Evolutionary conservation across 1,139 yeast species (phyloP), one percentile per base, ranked within the genome.

Genomic region (Barnettozyma hawaiiensis): DNA sequence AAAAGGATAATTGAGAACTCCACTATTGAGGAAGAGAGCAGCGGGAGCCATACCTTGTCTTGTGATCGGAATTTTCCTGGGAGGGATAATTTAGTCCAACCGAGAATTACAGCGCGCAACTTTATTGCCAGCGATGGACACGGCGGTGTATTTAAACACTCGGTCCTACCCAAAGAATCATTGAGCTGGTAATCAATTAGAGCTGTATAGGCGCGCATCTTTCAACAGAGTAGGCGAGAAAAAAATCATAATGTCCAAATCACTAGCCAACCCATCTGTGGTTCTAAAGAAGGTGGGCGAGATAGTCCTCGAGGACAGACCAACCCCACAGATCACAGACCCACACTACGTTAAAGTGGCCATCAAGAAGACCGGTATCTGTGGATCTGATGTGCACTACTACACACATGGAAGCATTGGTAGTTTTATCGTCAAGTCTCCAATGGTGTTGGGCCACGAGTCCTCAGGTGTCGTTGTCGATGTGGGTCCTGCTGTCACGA

Each of bases 311-410:
- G 90, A 83, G 63, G 72, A 78, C 42, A 74, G 79, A 50, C 81
- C 84, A 9, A 66, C 78, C 28, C 95, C 95, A 11, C 65, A 66
- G 52, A 66, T 84, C 49, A 58, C 60, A 9, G 80, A 78, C 48
- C 81, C 83, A 36, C 76, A 76, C 53, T 84, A 78, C 49, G 96
- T 87, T 36, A 75, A 83, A 53, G 77, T 87, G 22, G 81, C 80
- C 43, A 83, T 87, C 52, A 64, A 60, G 50, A 63, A 63, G 42
- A 87, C 96, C 0, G 96, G 96, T 40, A 81, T 87, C 49, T 87
- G 96, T 63, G 96, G 96, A 5, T 80, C 89, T 5, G 95, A 85
- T 61, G 83, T 85, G 49, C 95, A 86, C 59, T 87, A 82, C 69
- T 85, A 80, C 58, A 76, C 79, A 39, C 84, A 81, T 52, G 96